Percentiles rank a stretch among this genome's conserved stretches.
phyloP scores from a whole-genome alignment of 345 rosid genomes.

The Linum usitatissimum region DNA sequence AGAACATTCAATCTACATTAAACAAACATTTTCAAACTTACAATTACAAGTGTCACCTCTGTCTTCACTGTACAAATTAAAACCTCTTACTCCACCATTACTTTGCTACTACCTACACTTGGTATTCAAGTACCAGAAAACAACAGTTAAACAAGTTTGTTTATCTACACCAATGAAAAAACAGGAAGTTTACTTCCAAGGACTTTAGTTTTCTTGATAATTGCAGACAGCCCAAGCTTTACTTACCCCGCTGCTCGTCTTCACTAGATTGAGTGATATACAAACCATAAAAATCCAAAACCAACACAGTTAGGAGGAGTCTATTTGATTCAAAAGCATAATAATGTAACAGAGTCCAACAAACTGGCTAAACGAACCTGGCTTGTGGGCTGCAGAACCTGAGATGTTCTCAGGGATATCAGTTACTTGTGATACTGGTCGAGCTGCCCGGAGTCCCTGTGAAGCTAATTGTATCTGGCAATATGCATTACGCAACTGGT shows the following conservation, averaged over 20 bases:
- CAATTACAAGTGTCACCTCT: neutral
- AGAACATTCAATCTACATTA: neutral
- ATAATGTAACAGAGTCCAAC: too few species aligned
- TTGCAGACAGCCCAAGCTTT: constrained; percentile 7
- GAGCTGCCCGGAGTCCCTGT: constrained; percentile 15
- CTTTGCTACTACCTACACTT: neutral
- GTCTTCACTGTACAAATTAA: neutral
- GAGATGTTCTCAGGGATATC: constrained; percentile 10
- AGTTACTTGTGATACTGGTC: constrained; percentile 6
- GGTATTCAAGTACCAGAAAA: neutral
- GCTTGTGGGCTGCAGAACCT: constrained; percentile 18
- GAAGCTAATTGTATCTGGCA: constrained; percentile 42
- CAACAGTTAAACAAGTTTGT: neutral
- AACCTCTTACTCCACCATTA: neutral
- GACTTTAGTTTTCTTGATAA: neutral
- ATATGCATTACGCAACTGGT: constrained; percentile 47
- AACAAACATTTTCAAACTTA: neutral
- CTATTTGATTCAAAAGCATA: too few species aligned
- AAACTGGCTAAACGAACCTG: constrained; percentile 21
- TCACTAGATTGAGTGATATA: neutral
- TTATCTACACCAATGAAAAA: neutral
- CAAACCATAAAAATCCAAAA: neutral
- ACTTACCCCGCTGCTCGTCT: neutral
- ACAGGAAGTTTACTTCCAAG: neutral
- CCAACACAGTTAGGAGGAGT: neutral